Conservation (phyloP, 2,329 filamentous ascomycete genomes). For the Arthrobotrys musiformis region DNA sequence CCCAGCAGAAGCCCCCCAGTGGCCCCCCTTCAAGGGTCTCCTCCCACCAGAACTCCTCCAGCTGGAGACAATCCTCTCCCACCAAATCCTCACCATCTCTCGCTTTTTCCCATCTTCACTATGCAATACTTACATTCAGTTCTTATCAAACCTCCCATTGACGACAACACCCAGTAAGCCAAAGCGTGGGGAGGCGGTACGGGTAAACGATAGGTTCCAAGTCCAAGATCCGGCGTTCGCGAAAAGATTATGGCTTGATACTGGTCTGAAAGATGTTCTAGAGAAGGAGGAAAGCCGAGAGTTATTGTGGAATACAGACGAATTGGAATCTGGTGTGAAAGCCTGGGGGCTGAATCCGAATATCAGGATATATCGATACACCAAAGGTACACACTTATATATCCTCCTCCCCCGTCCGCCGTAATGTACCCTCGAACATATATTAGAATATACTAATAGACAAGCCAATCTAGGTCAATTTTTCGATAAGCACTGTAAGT, state of each 20-base stretch:
- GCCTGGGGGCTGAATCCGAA: conserved; percentile 87
- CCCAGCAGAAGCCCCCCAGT: conserved; percentile 67
- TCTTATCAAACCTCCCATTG: conserved; percentile 75
- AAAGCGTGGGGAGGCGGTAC: conserved; percentile 80
- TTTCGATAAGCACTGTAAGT: conserved; percentile 90
- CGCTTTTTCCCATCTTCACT: conserved; percentile 79
- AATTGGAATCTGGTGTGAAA: conserved; percentile 60
- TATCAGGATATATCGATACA: conserved; percentile 89
- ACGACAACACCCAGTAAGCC: conserved; percentile 81
- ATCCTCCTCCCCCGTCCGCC: no score
- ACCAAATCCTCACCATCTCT: conserved; percentile 78
- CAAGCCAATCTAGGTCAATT: conserved; percentile 74
- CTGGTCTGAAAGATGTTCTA: conserved; percentile 74
- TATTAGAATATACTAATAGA: background rate
- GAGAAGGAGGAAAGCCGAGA: conserved; percentile 59
- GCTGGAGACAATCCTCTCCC: conserved; percentile 68
- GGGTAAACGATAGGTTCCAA: conserved; percentile 91
- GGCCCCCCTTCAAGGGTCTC: conserved; percentile 77
- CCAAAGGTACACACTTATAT: conserved; percentile 57
- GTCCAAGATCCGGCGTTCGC: conserved; percentile 81
- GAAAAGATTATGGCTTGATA: conserved; percentile 78
- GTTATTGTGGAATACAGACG: conserved; percentile 38
- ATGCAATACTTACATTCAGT: conserved; percentile 79
- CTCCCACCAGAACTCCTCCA: conserved; percentile 74
- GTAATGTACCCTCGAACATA: background rate